phyloP scores from a whole-genome alignment of 2,329 filamentous ascomycete species.

The Leptographium galeiforme region DNA sequence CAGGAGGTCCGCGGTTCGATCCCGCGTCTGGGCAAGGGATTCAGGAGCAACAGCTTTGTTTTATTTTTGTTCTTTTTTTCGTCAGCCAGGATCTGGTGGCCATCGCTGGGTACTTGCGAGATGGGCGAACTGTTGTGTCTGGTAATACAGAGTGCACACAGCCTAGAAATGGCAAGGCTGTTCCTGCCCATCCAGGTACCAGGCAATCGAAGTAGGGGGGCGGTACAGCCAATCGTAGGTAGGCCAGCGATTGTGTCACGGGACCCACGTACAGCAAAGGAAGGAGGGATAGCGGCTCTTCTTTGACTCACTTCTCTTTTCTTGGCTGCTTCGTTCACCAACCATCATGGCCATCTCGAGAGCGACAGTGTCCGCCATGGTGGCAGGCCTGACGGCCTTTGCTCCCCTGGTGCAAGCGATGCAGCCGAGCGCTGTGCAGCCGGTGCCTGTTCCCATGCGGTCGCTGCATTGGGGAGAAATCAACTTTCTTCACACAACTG shows the following conservation, averaged over 20 bases:
- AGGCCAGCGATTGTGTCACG: no score
- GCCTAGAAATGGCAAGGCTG: neutral
- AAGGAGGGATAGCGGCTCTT: no score
- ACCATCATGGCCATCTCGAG: neutral
- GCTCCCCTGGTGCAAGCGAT: conserved; percentile 30
- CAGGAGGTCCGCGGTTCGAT: neutral
- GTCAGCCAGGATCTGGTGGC: no score
- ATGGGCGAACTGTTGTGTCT: no score
- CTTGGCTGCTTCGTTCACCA: neutral
- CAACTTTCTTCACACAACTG: conserved; percentile 91
- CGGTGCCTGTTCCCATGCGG: conserved; percentile 69
- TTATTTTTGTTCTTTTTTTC: neutral
- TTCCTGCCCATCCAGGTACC: neutral
- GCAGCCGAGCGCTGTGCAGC: conserved; percentile 70
- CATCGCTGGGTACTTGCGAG: no score
- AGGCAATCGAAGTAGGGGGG: no score
- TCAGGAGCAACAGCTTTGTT: neutral
- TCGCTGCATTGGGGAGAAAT: conserved; percentile 83
- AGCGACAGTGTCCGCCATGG: conserved; percentile 1
- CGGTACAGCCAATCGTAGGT: no score
- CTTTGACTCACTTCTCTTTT: neutral
- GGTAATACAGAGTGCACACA: no score
- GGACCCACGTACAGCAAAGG: no score
- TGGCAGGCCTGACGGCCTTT: conserved; percentile 4
- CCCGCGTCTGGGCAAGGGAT: neutral